phyloP scores from a whole-genome alignment of 768 basidiomycete species.

The Kwoniella bestiolae region DNA sequence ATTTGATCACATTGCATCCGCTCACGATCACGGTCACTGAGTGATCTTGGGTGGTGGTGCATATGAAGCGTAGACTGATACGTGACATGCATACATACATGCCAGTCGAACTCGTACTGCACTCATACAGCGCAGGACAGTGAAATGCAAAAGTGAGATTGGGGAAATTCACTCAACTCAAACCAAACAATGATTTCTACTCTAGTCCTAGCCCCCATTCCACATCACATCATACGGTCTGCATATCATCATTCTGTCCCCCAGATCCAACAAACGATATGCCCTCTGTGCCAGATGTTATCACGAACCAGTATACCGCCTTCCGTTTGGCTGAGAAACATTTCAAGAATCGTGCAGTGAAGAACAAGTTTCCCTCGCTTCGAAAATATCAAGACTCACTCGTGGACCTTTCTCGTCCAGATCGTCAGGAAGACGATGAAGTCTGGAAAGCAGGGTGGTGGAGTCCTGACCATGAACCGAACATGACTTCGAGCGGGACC shows the following conservation, averaged over 20 bases:
- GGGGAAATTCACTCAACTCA: too few species aligned
- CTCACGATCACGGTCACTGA: too few species aligned
- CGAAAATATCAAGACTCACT: constrained; percentile 27
- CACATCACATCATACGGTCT: too few species aligned
- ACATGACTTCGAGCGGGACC: not conserved
- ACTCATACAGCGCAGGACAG: too few species aligned
- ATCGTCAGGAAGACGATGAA: constrained; percentile 37
- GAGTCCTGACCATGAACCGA: constrained; percentile 18
- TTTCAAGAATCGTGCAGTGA: constrained; percentile 41
- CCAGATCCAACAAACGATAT: constrained; percentile 21
- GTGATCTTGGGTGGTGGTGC: too few species aligned
- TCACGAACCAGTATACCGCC: constrained; percentile 26
- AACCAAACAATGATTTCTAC: too few species aligned
- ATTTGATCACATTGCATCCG: not conserved
- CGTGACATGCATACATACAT: too few species aligned
- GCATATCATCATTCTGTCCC: too few species aligned
- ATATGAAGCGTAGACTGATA: too few species aligned
- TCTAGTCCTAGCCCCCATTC: too few species aligned
- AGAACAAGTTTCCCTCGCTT: constrained; percentile 26
- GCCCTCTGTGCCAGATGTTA: constrained; percentile 22
- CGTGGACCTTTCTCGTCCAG: constrained; percentile 47
- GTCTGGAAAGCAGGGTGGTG: constrained; percentile 53
- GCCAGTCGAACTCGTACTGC: too few species aligned
- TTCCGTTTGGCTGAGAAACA: constrained; percentile 51
- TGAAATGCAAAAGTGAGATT: too few species aligned